Evolutionary conservation across 805 yeast species (phyloP), one percentile per base, ranked within the genome.

Genomic region (Ogataea ganodermae): DNA sequence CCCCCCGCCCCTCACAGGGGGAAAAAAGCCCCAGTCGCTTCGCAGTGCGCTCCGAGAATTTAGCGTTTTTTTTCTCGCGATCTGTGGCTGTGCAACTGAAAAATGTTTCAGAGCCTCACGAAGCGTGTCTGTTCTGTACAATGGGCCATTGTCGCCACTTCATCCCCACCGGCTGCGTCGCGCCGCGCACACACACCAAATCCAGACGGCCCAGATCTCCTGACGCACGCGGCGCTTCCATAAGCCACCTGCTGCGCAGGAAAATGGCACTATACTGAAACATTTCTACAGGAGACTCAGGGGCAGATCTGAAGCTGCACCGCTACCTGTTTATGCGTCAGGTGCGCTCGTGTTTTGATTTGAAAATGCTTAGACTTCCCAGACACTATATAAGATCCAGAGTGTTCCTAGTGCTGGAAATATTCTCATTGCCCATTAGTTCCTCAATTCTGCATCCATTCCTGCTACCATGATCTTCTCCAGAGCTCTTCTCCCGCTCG

Each of bases 381-480:
- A 16, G 22, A n/a, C 16, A 23, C 22, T 37, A 26, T 37, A 37
- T 37, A 37, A 37, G 22, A 4, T n/a, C n/a, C n/a, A n/a, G n/a
- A n/a, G n/a, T n/a, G n/a, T n/a, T n/a, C n/a, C n/a, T n/a, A n/a
- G n/a, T n/a, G n/a, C n/a, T n/a, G n/a, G n/a, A n/a, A n/a, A n/a
- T n/a, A n/a, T n/a, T n/a, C n/a, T n/a, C n/a, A n/a, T 13, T 27
- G n/a, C 4, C 31, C 31, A 27, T 27, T 27, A 27, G 31, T 27
- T 14, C n/a, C 14, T 27, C 18, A 7, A 8, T 35, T 13, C 27
- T 22, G 6, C 31, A 23, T 18, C n/a, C 14, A 3, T 31, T 23
- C 14, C 17, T 6, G 3, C 17, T 6, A 39, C 17, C 42, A 39
- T 51, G 45, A 42, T 52, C 42, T 45, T 42, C 28, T 35, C 51